A percentile compares a stretch with the other conserved stretches of the same genome.
These are phyloP conservation scores for Clarireedia homoeocarpa DNA, from an alignment of 2,329 filamentous ascomycete species.

Conservation along the genomic window DNA sequence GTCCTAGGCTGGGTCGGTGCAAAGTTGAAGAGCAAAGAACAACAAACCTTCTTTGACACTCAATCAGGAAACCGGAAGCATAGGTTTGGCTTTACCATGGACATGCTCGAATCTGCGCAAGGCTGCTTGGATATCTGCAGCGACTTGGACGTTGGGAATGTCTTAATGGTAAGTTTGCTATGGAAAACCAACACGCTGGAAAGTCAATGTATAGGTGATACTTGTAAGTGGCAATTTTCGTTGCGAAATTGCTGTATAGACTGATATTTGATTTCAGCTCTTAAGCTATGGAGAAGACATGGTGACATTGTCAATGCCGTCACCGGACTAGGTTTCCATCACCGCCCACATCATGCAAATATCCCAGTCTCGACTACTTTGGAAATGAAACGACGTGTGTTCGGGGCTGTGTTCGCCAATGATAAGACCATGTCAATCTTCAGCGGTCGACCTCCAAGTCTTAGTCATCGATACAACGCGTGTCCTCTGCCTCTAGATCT, in stretches of 20 bases:
- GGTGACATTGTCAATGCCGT: slow-evolving; percentile 31
- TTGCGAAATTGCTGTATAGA: neutral
- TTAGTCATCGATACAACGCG: slow-evolving; percentile 45
- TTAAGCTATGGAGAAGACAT: slow-evolving; percentile 33
- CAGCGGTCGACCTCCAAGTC: slow-evolving; percentile 45
- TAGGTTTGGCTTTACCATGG: slow-evolving; percentile 20
- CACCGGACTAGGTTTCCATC: slow-evolving; percentile 24
- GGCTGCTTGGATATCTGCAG: slow-evolving; percentile 31
- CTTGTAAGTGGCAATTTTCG: slow-evolving; percentile 15
- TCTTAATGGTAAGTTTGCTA: slow-evolving; percentile 32
- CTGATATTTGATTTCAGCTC: slow-evolving; percentile 5
- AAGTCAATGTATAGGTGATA: slow-evolving; percentile 34
- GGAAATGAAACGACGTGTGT: slow-evolving; percentile 29
- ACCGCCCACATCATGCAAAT: slow-evolving; percentile 13
- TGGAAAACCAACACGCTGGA: slow-evolving; percentile 30
- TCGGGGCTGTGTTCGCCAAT: slow-evolving; percentile 32
- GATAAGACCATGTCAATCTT: slow-evolving; percentile 47
- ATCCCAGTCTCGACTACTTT: slow-evolving; percentile 22
- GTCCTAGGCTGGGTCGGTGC: slow-evolving; percentile 14
- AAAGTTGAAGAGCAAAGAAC: slow-evolving; percentile 15
- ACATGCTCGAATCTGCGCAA: slow-evolving; percentile 27
- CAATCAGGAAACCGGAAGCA: slow-evolving; percentile 19
- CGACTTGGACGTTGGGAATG: slow-evolving; percentile 31
- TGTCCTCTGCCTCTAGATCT: slow-evolving; percentile 48
- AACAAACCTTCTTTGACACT: slow-evolving; percentile 21